These are phyloP conservation scores for Chiua sp. DNA, from an alignment of 1,284 basidiomycete species.

Conservation along the genomic window DNA sequence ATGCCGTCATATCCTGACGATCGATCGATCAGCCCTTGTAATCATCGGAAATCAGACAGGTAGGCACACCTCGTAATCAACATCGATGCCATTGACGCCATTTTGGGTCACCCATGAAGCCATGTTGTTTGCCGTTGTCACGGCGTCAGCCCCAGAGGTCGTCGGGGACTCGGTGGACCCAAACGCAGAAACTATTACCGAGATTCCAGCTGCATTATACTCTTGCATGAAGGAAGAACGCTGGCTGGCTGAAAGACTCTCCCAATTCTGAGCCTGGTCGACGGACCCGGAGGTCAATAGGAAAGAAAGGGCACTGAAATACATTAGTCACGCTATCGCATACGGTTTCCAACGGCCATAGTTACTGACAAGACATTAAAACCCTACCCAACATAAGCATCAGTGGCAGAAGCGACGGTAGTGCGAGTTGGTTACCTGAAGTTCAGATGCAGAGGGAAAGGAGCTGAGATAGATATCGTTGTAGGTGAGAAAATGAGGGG, in stretches of 20 bases:
- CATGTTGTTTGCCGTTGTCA: slow-evolving; percentile 49
- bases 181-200: slow-evolving; percentile 60
- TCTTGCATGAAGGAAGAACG: slow-evolving; percentile 50
- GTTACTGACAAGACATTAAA: slow-evolving; percentile 46
- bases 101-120: slow-evolving; percentile 55
- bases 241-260: slow-evolving; percentile 45
- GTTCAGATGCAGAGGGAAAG: slow-evolving; percentile 44
- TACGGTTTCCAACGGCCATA: background rate
- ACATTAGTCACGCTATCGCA: background rate
- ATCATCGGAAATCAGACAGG: background rate
- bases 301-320: slow-evolving; percentile 52
- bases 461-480: slow-evolving; percentile 49
- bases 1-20: slow-evolving; percentile 51
- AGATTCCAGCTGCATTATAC: slow-evolving; percentile 61
- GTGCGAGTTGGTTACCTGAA: slow-evolving; percentile 40
- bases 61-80: slow-evolving; percentile 55
- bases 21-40: background rate
- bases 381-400: slow-evolving; percentile 30
- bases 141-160: slow-evolving; percentile 44
- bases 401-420: slow-evolving; percentile 1
- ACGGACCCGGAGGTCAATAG: slow-evolving; percentile 54
- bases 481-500: slow-evolving; percentile 59
- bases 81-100: slow-evolving; percentile 59
- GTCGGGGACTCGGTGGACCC: slow-evolving; percentile 54
- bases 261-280: slow-evolving; percentile 53